Conservation (phyloP, 2,329 filamentous ascomycete species). For the Xylariaceae sp. region DNA sequence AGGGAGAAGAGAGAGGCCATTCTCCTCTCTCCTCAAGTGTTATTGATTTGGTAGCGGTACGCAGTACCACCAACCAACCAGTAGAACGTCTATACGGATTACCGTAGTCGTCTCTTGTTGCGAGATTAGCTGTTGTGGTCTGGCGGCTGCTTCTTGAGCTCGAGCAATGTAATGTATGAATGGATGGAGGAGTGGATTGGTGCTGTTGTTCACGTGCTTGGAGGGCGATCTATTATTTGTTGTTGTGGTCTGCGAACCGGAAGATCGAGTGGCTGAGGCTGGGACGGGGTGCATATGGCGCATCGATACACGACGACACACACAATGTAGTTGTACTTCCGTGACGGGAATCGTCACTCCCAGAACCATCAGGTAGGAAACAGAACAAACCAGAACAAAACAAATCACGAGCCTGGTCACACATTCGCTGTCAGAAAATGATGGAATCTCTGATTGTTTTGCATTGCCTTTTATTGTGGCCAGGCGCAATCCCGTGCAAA, state of each 20-base stretch:
- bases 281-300: background rate
- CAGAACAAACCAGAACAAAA: background rate
- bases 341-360: too few relatives aligned
- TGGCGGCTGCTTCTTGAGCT: too few relatives aligned
- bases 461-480: slow-evolving; percentile 15
- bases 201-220: background rate
- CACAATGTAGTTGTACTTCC: background rate
- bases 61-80: too few relatives aligned
- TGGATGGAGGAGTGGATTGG: too few relatives aligned
- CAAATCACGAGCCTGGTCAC: background rate
- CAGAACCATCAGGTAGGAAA: background rate
- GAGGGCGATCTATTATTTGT: background rate
- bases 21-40: too few relatives aligned
- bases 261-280: background rate
- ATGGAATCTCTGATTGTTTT: slow-evolving; percentile 19
- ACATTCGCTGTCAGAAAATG: slow-evolving; percentile 14
- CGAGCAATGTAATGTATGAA: too few relatives aligned
- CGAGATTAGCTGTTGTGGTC: too few relatives aligned
- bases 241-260: background rate
- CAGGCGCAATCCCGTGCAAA: slow-evolving; percentile 19
- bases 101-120: too few relatives aligned
- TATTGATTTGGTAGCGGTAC: too few relatives aligned
- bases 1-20: too few relatives aligned
- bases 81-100: too few relatives aligned
- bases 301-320: background rate